These are phyloP conservation scores for Plantago coronopus DNA, from an alignment of 305 asterid species.

Conservation along the genomic window DNA sequence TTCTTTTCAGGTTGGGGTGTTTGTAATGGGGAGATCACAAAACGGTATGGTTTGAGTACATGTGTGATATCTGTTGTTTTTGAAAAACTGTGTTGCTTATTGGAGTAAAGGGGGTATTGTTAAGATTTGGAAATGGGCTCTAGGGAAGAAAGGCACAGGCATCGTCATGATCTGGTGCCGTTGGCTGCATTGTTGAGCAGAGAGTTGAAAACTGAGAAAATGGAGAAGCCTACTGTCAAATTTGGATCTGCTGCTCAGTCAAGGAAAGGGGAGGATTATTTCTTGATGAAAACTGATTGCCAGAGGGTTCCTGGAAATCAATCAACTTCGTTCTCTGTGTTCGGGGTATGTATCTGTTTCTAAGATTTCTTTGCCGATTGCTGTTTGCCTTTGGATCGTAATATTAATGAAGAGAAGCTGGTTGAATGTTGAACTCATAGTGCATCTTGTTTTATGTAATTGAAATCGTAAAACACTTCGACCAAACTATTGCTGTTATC, in stretches of 20 bases:
- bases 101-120: slow-evolving; percentile 9
- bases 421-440: no score
- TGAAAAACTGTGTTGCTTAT: slow-evolving; percentile 13
- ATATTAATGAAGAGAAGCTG: no score
- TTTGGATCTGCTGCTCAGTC: slow-evolving; percentile 76
- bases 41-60: slow-evolving; percentile 23
- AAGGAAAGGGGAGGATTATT: slow-evolving; percentile 77
- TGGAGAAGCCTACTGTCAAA: slow-evolving; percentile 72
- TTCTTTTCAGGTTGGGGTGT: slow-evolving; percentile 10
- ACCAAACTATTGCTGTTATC: no score
- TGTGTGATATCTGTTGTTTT: slow-evolving; percentile 17
- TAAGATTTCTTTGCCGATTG: not conserved
- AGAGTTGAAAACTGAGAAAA: slow-evolving; percentile 66
- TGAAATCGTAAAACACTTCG: no score
- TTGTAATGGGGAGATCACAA: slow-evolving; percentile 19
- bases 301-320: slow-evolving; percentile 68
- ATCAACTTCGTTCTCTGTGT: slow-evolving; percentile 69
- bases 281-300: slow-evolving; percentile 70
- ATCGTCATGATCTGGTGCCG: slow-evolving; percentile 55
- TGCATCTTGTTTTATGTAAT: no score
- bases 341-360: slow-evolving; percentile 46
- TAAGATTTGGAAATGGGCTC: slow-evolving; percentile 48
- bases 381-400: slow-evolving; percentile 2
- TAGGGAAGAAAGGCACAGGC: slow-evolving; percentile 49
- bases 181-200: slow-evolving; percentile 66